Conservation (phyloP, 1,284 basidiomycete species). For the Phenoliferia sp. region DNA sequence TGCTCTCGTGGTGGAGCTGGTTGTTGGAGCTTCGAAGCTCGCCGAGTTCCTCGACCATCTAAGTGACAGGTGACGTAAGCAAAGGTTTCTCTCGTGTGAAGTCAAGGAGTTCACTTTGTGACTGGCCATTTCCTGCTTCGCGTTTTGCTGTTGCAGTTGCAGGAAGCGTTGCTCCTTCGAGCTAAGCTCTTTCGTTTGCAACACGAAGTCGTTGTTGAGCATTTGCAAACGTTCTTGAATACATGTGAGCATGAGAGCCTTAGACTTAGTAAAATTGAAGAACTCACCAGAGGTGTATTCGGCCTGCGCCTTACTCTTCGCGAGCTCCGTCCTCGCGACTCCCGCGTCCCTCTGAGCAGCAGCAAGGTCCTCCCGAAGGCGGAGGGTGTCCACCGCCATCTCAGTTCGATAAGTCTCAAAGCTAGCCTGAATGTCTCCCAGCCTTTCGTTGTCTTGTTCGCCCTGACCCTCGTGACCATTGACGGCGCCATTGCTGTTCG, state of each 20-base stretch:
- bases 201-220: slow-evolving; percentile 39
- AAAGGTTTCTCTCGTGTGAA: slow-evolving; percentile 44
- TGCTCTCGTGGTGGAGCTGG: slow-evolving; percentile 72
- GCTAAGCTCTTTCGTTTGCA: slow-evolving; percentile 42
- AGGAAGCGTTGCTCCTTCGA: slow-evolving; percentile 39
- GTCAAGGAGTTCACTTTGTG: slow-evolving; percentile 47
- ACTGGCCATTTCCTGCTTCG: slow-evolving; percentile 42
- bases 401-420: slow-evolving; percentile 75
- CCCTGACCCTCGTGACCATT: slow-evolving; percentile 28
- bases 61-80: slow-evolving; percentile 41
- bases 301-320: slow-evolving; percentile 73
- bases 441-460: slow-evolving; percentile 40
- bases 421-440: slow-evolving; percentile 65
- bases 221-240: slow-evolving; percentile 45
- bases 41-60: slow-evolving; percentile 60
- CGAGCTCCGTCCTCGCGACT: slow-evolving; percentile 60
- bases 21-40: slow-evolving; percentile 58
- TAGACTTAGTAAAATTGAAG: slow-evolving; percentile 37
- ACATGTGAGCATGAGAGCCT: slow-evolving; percentile 35
- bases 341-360: slow-evolving; percentile 63
- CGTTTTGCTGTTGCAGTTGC: slow-evolving; percentile 40
- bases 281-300: slow-evolving; percentile 54
- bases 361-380: slow-evolving; percentile 63
- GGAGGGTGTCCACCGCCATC: slow-evolving; percentile 63
- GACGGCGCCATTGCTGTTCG: slow-evolving; percentile 37